Conservation (phyloP, 495 filamentous ascomycete species). For the Penicillium simplicissimum region DNA sequence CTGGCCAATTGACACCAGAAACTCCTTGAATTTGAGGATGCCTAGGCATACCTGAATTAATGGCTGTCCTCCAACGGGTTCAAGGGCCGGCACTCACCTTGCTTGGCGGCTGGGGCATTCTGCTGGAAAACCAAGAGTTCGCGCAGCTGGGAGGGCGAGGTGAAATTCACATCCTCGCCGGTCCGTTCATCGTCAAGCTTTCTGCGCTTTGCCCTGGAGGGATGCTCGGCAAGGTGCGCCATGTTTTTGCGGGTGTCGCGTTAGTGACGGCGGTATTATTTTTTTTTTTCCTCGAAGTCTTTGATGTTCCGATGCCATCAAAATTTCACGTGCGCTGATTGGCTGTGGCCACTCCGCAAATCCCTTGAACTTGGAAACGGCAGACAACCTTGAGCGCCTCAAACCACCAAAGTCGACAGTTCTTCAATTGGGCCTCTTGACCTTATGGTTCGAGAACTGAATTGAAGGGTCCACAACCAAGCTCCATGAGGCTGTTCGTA, state of each 20-base stretch:
- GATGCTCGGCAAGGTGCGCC: conserved; percentile 31
- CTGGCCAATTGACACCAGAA: conserved; percentile 65
- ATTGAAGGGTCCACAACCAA: too few relatives aligned
- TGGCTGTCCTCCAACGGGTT: not conserved
- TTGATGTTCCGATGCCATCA: conserved; percentile 31
- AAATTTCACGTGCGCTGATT: conserved; percentile 28
- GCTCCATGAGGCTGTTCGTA: too few relatives aligned
- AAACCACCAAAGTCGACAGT: too few relatives aligned
- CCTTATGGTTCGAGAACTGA: too few relatives aligned
- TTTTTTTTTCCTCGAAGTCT: conserved; percentile 22
- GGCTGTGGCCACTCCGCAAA: conserved; percentile 17
- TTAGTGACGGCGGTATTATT: conserved; percentile 19
- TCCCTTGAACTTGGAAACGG: too few relatives aligned
- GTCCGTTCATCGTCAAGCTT: conserved; percentile 40
- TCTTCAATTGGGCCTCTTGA: too few relatives aligned
- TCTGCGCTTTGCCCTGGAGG: conserved; percentile 42
- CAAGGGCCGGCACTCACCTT: conserved; percentile 53
- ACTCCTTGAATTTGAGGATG: conserved; percentile 72
- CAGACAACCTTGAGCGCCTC: too few relatives aligned
- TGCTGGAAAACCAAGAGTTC: conserved; percentile 67
- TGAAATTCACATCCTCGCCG: conserved; percentile 49
- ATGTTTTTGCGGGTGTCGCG: conserved; percentile 18
- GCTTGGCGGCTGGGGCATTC: conserved; percentile 57
- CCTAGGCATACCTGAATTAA: conserved; percentile 42
- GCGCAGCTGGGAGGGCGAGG: conserved; percentile 58